phyloP scores from a whole-genome alignment of 495 filamentous ascomycete species.

The Tuber indicum region DNA sequence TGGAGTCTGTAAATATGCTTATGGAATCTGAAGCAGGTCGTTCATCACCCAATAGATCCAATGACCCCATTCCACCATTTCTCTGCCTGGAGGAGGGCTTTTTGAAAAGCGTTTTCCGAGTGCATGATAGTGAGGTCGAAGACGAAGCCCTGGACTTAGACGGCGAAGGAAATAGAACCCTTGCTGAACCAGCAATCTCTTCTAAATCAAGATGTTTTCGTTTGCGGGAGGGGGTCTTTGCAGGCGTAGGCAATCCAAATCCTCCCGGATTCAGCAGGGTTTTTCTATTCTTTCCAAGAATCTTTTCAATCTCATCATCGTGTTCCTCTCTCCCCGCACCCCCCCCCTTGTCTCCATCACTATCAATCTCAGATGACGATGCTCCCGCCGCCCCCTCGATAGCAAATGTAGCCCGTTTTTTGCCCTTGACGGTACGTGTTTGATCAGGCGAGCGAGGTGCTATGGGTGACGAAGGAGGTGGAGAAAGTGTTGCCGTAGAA shows the following conservation, averaged over 20 bases:
- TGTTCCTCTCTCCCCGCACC: slow-evolving; percentile 4
- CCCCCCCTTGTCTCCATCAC: slow-evolving; percentile 27
- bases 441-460: slow-evolving; percentile 49
- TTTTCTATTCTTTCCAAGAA: slow-evolving; percentile 24
- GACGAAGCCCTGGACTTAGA: slow-evolving; percentile 16
- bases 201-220: slow-evolving; percentile 47
- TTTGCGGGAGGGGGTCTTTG: slow-evolving; percentile 78
- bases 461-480: slow-evolving; percentile 31
- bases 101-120: slow-evolving; percentile 10
- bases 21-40: slow-evolving; percentile 54
- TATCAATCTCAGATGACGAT: slow-evolving; percentile 10
- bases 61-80: slow-evolving; percentile 17
- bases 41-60: slow-evolving; percentile 51
- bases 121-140: not conserved
- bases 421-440: slow-evolving; percentile 48
- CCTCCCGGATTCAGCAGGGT: slow-evolving; percentile 33
- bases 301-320: slow-evolving; percentile 29
- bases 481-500: slow-evolving; percentile 43
- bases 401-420: slow-evolving; percentile 54
- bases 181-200: slow-evolving; percentile 59
- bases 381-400: slow-evolving; percentile 49
- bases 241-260: slow-evolving; percentile 75
- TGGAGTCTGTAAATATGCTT: slow-evolving; percentile 81
- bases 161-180: slow-evolving; percentile 62
- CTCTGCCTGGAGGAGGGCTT: slow-evolving; percentile 12